These are phyloP conservation scores for Lepidium didymum DNA, from an alignment of 345 rosid genomes.

Conservation along the genomic window DNA sequence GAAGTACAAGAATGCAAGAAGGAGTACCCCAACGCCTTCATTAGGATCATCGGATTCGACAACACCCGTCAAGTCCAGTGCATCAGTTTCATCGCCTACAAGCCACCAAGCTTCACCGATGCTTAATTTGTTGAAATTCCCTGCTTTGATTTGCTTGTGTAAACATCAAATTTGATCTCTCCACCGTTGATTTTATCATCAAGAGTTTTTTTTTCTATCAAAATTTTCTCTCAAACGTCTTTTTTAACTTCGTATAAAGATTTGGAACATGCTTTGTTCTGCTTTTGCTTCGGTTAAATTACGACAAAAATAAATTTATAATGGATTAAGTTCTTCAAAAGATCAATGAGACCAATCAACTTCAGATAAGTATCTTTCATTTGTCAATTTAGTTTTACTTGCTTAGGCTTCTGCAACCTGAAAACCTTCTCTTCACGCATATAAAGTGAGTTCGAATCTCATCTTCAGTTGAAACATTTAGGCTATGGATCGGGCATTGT, in stretches of 20 bases:
- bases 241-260: background rate
- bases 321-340: background rate
- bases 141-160: conserved; percentile 14
- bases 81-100: conserved; percentile 38
- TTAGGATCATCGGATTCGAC: conserved; percentile 49
- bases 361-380: background rate
- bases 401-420: too few relatives aligned
- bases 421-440: too few relatives aligned
- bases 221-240: background rate
- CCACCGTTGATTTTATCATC: conserved; percentile 14
- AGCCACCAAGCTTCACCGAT: conserved; percentile 27
- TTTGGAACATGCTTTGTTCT: background rate
- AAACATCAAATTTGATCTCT: conserved; percentile 16
- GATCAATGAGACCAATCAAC: background rate
- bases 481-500: too few relatives aligned
- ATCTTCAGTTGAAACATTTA: too few relatives aligned
- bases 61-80: conserved; percentile 38
- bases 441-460: too few relatives aligned
- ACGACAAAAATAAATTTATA: background rate
- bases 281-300: background rate
- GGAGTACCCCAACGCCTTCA: conserved; percentile 30
- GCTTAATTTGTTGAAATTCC: conserved; percentile 2
- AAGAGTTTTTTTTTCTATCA: background rate
- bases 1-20: conserved; percentile 38
- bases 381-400: background rate